Evolutionary conservation across 2,329 filamentous ascomycete genomes (phyloP).

Genomic region (Trichocomaceae sp.): DNA sequence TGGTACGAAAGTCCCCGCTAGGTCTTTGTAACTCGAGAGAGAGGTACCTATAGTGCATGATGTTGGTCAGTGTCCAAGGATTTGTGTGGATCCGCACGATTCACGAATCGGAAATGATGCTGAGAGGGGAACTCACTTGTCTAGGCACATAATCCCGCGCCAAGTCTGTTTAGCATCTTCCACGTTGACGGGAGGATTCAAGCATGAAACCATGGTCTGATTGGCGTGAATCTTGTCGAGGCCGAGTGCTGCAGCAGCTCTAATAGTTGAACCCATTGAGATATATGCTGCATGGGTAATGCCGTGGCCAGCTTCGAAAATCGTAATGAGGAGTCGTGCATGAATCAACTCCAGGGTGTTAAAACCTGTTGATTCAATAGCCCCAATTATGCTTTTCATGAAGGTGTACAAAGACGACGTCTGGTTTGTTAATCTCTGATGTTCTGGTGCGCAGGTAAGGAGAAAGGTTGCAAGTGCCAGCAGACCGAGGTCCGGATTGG

Average conservation of each 20-base stretch:
- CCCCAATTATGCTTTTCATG: constrained; percentile 1
- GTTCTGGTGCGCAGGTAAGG: background rate
- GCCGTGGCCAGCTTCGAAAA: background rate
- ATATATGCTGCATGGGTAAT: background rate
- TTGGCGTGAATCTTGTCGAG: background rate
- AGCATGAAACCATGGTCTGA: background rate
- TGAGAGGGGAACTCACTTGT: background rate
- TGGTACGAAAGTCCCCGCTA: background rate
- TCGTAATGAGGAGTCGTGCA: background rate
- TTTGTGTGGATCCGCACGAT: background rate
- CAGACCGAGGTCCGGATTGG: background rate
- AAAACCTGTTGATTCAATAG: background rate
- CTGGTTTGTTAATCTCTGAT: background rate
- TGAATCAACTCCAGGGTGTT: constrained; percentile 2
- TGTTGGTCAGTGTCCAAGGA: background rate
- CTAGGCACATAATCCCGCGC: constrained; percentile 2
- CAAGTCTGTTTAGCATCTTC: background rate
- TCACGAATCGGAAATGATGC: too few species aligned
- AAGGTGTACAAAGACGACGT: background rate
- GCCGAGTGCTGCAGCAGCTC: background rate
- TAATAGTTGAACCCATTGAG: constrained; percentile 1
- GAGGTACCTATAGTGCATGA: background rate
- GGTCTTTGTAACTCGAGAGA: background rate
- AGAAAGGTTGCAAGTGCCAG: background rate
- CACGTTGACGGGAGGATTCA: background rate